Conservation (phyloP, 1,139 yeast species). For the Yamadazyma oceani region DNA sequence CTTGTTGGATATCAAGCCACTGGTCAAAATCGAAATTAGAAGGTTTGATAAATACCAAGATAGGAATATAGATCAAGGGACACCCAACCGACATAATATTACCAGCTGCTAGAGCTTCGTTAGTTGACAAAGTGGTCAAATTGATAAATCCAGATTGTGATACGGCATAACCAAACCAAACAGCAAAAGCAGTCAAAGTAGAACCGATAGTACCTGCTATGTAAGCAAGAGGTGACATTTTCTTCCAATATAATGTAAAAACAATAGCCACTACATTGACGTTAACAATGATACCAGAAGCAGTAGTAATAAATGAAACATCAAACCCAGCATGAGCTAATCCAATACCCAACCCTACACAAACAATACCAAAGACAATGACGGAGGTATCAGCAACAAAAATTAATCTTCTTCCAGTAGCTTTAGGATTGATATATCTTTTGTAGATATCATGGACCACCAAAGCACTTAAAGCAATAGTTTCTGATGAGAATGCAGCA, state of each 20-base stretch:
- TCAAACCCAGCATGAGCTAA: slow-evolving; percentile 35
- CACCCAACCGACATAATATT: slow-evolving; percentile 32
- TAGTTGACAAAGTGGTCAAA: slow-evolving; percentile 22
- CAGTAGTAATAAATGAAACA: slow-evolving; percentile 24
- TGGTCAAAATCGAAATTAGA: slow-evolving; percentile 25
- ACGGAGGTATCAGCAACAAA: slow-evolving; percentile 29
- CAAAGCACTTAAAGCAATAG: slow-evolving; percentile 38
- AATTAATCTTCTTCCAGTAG: slow-evolving; percentile 33
- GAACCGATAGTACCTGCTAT: slow-evolving; percentile 47
- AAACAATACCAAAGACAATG: slow-evolving; percentile 26
- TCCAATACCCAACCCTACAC: slow-evolving; percentile 32
- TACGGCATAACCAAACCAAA: slow-evolving; percentile 44
- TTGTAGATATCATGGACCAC: slow-evolving; percentile 37
- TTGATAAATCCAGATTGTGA: slow-evolving; percentile 26
- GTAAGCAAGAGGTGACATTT: slow-evolving; percentile 43
- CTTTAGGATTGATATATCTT: slow-evolving; percentile 34
- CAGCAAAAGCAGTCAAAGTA: slow-evolving; percentile 40
- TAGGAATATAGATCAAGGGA: slow-evolving; percentile 24
- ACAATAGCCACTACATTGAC: slow-evolving; percentile 33
- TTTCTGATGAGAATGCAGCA: slow-evolving; percentile 39
- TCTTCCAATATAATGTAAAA: slow-evolving; percentile 45
- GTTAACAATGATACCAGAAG: slow-evolving; percentile 33
- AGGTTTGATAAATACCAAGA: slow-evolving; percentile 27
- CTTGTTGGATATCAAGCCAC: slow-evolving; percentile 23
- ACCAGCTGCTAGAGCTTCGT: slow-evolving; percentile 31